Conservation (phyloP, 306 rosid genomes). For the Aeschynomene evenia region DNA sequence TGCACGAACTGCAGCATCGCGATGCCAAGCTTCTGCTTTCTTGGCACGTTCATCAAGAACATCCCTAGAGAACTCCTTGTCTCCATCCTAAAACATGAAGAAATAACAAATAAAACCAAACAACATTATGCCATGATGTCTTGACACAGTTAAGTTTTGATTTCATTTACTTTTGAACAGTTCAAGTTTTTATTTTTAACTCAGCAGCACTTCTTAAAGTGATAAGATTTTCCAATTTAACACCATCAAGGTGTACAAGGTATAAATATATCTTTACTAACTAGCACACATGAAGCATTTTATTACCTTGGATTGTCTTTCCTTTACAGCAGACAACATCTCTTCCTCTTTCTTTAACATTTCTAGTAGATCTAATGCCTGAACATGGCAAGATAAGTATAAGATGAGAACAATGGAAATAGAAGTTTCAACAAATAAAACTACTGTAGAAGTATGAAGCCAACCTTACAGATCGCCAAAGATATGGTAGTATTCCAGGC, state of each 20-base stretch:
- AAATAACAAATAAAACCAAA: constrained; percentile 21
- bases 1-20: constrained; percentile 59
- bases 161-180: neutral
- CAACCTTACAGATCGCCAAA: constrained; percentile 85
- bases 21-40: constrained; percentile 86
- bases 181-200: neutral
- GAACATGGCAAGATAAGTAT: constrained; percentile 30
- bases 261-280: neutral
- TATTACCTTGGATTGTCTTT: constrained; percentile 71
- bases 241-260: neutral
- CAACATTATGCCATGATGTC: constrained; percentile 1
- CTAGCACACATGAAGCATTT: constrained; percentile 18
- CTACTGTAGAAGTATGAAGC: constrained; percentile 30
- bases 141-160: neutral
- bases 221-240: neutral
- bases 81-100: constrained; percentile 64
- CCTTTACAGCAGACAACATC: constrained; percentile 76
- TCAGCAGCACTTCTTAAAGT: neutral
- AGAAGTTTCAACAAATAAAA: constrained; percentile 16
- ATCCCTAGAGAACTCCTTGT: constrained; percentile 59
- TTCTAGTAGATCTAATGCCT: constrained; percentile 83
- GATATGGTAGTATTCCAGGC: constrained; percentile 87
- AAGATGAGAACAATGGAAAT: constrained; percentile 29
- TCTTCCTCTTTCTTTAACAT: constrained; percentile 92
- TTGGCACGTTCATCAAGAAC: constrained; percentile 77